Evolutionary conservation across 768 basidiomycete species (phyloP), one percentile per base, ranked within the genome.

Genomic region (Candolleomyces eurysporus): DNA sequence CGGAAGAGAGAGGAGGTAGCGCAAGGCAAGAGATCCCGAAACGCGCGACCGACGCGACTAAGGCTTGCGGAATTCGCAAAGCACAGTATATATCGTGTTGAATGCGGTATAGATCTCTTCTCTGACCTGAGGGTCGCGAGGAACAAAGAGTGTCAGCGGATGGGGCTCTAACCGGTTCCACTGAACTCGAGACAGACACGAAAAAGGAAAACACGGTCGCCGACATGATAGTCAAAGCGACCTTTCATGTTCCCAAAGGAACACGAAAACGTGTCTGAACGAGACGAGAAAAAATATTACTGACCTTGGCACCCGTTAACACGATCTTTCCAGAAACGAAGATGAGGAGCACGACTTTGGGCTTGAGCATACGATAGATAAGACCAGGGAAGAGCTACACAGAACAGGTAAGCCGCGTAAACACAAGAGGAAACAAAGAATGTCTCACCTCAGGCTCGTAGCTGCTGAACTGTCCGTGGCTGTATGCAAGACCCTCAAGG

Each of bases 281-380:
- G 66, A 70, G 61, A 55, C 31, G 56, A 53, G 26, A 60, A 58
- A 61, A 59, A 52, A 69, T 61, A 66, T 61, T 65, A 66, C 74
- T 83, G 78, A 96, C 97, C 90, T 99, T 99, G 36, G 97, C 97
- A 73, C 97, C 97, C 30, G 97, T 98, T 72, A 99, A 78, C 60
- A 99, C 97, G 68, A 98, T 98, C 82, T 98, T 99, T 36, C 97
- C 97, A 26, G 96, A 98, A 13, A 98, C 97, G 78, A 99, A 99
- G 69, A 99, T 98, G 56, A 99, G 83, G 46, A 99, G 79, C 45
- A 99, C 97, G 65, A 99, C 97, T 78, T 99, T 99, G 7, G 97
- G 97, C 76, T 98, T 97, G 78, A 98, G 91, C 97, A 98, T 98
- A 67, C 96, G 92, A 71, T 99, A 98, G 73, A 99, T 98, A 49